These are phyloP conservation scores for Lindgomyces ingoldianus DNA, from an alignment of 495 filamentous ascomycete genomes.

Conservation along the genomic window DNA sequence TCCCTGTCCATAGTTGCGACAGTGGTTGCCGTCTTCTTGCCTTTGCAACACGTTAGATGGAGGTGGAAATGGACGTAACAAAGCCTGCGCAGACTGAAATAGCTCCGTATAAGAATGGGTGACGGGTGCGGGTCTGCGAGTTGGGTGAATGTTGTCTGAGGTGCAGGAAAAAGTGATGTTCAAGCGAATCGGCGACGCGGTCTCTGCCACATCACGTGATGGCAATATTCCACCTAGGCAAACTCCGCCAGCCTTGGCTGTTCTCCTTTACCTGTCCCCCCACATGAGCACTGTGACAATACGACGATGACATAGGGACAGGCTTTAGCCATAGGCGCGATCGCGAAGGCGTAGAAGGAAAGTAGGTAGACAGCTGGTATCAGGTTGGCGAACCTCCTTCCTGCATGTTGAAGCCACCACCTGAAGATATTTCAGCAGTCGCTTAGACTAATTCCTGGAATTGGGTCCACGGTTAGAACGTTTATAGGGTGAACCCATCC, in stretches of 20 bases:
- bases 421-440: too few relatives aligned
- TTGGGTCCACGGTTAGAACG: too few relatives aligned
- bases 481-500: too few relatives aligned
- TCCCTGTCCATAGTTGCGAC: constrained; percentile 36
- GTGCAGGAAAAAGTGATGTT: background rate
- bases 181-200: background rate
- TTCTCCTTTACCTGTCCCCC: background rate
- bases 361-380: background rate
- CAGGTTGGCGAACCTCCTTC: background rate
- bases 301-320: background rate
- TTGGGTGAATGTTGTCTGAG: background rate
- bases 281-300: background rate
- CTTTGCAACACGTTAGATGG: background rate
- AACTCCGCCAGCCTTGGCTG: background rate
- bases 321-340: background rate
- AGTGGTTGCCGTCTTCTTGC: background rate
- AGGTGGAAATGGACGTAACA: background rate
- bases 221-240: background rate
- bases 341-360: background rate
- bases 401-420: background rate
- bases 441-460: too few relatives aligned
- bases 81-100: background rate
- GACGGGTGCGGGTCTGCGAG: background rate
- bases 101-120: background rate
- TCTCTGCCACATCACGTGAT: background rate